Evolutionary conservation across 345 rosid genomes (phyloP).

Genomic region (Psidium guajava): DNA sequence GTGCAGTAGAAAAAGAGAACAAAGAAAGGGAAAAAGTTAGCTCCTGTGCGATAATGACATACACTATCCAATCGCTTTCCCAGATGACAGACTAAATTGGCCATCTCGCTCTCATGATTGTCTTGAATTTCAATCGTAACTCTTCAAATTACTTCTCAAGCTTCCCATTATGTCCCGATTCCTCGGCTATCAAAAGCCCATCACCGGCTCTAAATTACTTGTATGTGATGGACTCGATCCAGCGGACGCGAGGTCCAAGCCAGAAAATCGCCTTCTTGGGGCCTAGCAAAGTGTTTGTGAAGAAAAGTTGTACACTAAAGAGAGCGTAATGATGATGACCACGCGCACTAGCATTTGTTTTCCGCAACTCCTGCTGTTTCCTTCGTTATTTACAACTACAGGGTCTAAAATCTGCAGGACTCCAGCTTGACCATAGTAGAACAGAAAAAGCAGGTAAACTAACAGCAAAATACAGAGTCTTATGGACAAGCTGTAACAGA

Average conservation of each 20-base stretch:
- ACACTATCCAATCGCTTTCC: neutral
- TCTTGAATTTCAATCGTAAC: neutral
- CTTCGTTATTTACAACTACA: neutral
- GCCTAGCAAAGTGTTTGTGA: neutral
- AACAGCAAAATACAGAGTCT: neutral
- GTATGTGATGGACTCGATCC: neutral
- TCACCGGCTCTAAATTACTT: neutral
- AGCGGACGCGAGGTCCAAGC: neutral
- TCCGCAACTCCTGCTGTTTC: neutral
- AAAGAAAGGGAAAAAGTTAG: neutral
- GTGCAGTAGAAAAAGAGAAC: neutral
- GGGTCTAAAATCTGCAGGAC: neutral
- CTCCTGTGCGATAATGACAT: neutral
- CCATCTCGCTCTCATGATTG: neutral
- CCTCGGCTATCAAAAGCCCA: neutral
- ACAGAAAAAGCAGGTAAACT: neutral
- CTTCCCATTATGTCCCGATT: neutral
- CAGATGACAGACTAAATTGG: neutral
- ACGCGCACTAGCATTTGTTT: neutral
- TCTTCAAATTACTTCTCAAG: neutral
- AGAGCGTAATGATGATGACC: neutral
- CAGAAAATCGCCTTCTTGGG: neutral
- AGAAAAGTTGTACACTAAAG: neutral
- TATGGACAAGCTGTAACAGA: neutral
- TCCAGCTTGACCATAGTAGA: neutral